Percentiles rank a stretch among this genome's conserved stretches.
Evolutionary conservation across 768 basidiomycete genomes (phyloP).

Genomic region (Mycena venus): DNA sequence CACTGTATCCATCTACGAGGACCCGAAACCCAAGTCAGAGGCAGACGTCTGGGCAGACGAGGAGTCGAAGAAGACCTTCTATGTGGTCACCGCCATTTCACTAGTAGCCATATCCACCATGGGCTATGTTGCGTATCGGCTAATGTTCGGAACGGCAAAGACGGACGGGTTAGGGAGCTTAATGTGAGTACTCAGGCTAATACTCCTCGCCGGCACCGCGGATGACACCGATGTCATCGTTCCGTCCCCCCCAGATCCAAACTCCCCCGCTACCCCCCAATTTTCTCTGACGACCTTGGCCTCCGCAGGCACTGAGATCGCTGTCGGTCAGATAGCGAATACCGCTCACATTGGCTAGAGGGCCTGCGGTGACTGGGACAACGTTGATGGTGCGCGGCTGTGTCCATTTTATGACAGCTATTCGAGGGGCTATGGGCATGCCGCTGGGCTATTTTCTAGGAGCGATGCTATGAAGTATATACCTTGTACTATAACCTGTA

Average conservation of each 20-base stretch:
- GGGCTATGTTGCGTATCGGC: neutral
- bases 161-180: neutral
- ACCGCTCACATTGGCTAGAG: neutral
- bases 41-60: constrained; percentile 20
- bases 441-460: no score
- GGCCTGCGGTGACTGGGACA: no score
- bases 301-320: neutral
- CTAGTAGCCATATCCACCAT: neutral
- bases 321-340: neutral
- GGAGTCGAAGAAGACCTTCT: constrained; percentile 6
- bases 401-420: no score
- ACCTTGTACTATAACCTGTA: no score
- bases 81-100: neutral
- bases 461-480: no score
- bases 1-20: constrained; percentile 26
- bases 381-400: no score
- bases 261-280: neutral
- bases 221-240: constrained; percentile 13
- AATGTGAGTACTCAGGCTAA: constrained; percentile 11
- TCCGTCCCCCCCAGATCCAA: constrained; percentile 1
- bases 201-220: neutral
- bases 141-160: neutral
- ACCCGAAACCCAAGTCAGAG: constrained; percentile 7
- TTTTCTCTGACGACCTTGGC: constrained; percentile 4
- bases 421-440: no score